Evolutionary conservation across 306 rosid species (phyloP).

Genomic region (Cicer arietinum): DNA sequence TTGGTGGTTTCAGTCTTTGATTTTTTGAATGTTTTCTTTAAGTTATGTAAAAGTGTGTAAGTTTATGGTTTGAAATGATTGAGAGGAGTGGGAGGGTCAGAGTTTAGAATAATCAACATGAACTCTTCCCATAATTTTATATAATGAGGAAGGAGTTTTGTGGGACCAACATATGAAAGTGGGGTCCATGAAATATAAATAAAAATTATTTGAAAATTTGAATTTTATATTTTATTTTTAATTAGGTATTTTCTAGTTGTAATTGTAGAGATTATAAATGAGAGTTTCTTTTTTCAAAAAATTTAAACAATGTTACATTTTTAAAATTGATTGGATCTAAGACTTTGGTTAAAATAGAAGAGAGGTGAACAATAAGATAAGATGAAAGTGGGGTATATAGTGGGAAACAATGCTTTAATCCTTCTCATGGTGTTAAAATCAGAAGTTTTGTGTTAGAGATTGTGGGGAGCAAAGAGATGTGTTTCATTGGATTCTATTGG

Average conservation of each 20-base stretch:
- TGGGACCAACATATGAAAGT: slow-evolving; percentile 56
- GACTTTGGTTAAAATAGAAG: too few species aligned
- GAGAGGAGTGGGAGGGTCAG: slow-evolving; percentile 63
- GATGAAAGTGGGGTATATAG: slow-evolving; percentile 46
- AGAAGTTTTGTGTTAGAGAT: slow-evolving; percentile 56
- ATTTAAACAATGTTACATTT: too few species aligned
- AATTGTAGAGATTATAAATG: too few species aligned
- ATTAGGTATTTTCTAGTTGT: too few species aligned
- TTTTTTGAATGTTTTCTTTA: slow-evolving; percentile 9
- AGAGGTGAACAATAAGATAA: too few species aligned
- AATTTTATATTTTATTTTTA: too few species aligned
- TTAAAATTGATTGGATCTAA: too few species aligned
- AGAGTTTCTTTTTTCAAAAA: too few species aligned
- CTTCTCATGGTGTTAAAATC: slow-evolving; percentile 51
- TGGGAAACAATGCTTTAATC: slow-evolving; percentile 51
- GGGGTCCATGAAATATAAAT: slow-evolving; percentile 30
- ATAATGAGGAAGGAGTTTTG: slow-evolving; percentile 53
- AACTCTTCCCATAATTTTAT: slow-evolving; percentile 53
- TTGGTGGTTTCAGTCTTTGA: slow-evolving; percentile 23
- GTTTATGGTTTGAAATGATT: slow-evolving; percentile 45
- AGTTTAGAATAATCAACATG: slow-evolving; percentile 56
- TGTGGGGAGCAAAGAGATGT: slow-evolving; percentile 69
- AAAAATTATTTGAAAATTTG: too few species aligned
- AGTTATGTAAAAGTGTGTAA: slow-evolving; percentile 37
- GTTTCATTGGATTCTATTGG: slow-evolving; percentile 79